Evolutionary conservation across 2,329 filamentous ascomycete genomes (phyloP), one percentile per base, ranked within the genome.

Genomic region (Phialophora macrospora): DNA sequence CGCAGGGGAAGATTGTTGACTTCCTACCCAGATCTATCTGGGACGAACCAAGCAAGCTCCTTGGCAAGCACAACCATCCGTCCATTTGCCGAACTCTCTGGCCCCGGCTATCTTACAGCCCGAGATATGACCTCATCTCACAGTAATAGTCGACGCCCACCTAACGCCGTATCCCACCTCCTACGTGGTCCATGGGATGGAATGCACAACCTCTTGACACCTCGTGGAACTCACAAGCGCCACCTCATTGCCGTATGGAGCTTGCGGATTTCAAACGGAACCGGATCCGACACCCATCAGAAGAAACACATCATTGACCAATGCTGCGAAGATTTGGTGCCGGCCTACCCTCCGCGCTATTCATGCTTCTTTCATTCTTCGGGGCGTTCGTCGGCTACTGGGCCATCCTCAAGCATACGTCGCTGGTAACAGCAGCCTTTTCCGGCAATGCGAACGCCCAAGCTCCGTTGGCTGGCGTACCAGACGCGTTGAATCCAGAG

Each of bases 401-500:
- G 65, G 34, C 57, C 22, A 61, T 67, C 32, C 61, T 67, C 26
- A 64, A 57, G 28, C 65, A 67, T 26, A 67, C 61, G 2, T 64
- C 61, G 0, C 65, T 67, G 30, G 56, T 67, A 8, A 56, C 57
- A n/a, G 65, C 32, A 20, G 55, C 55, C 24, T 67, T 67, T 28
- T 30, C 61, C 11, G 51, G 49, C 28, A 48, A 38, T 46, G 51
- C 46, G 4, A 58, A 58, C 38, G 62, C 65, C 20, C 67, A 68
- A 51, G 41, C 60, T 0, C 67, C 67, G 7, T 34, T 68, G 28
- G 20, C 60, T 38, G 65, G 62, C 28, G 49, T 55, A 9, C 65
- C 69, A 11, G 54, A 70, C 46, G 69, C 72, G 12, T 56, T 73
- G 41, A 68, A 73, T 24, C 71, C 71, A 5, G 66, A 68, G 44